Conservation (phyloP, 2,329 filamentous ascomycete genomes). For the Beauveria scarabaeidicola region DNA sequence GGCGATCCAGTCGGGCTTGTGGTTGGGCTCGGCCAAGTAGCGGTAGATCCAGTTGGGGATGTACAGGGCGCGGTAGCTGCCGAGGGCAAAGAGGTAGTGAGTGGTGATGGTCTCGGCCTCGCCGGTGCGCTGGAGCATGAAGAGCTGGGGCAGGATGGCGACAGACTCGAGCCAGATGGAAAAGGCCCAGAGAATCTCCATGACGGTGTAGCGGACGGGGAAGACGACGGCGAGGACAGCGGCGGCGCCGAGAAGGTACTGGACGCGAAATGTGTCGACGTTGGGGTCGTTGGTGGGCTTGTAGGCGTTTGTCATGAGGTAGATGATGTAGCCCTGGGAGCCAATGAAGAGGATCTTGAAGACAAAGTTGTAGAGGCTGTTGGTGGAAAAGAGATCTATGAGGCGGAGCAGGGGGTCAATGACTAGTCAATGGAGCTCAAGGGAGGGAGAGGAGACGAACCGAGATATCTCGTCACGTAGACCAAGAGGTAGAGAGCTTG, state of each 20-base stretch:
- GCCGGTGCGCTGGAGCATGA: conserved; percentile 95
- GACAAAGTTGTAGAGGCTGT: conserved; percentile 80
- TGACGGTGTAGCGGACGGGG: conserved; percentile 72
- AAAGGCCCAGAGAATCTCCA: conserved; percentile 94
- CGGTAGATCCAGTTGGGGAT: conserved; percentile 98
- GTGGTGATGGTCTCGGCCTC: conserved; percentile 99
- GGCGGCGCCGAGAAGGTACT: conserved; percentile 81
- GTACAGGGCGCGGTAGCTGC: conserved; percentile 85
- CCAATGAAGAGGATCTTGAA: conserved; percentile 96
- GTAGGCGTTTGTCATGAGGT: conserved; percentile 96
- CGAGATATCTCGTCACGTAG: conserved; percentile 87
- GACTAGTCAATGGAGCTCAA: not conserved
- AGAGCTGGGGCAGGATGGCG: conserved; percentile 92
- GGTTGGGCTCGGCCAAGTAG: conserved; percentile 64
- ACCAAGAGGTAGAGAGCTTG: conserved; percentile 92
- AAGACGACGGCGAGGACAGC: conserved; percentile 71
- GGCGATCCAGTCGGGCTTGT: conserved; percentile 75
- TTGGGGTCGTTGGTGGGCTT: conserved; percentile 96
- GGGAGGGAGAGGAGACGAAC: conserved; percentile 34
- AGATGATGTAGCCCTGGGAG: conserved; percentile 87
- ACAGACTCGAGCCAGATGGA: conserved; percentile 97
- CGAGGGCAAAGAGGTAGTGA: conserved; percentile 92
- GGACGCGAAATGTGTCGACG: conserved; percentile 92
- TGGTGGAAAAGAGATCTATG: conserved; percentile 75
- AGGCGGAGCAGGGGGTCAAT: not conserved